Percentiles rank a stretch among this genome's conserved stretches.
phyloP scores from a whole-genome alignment of 202 grass and related monocot species.

The Carex arenaria region DNA sequence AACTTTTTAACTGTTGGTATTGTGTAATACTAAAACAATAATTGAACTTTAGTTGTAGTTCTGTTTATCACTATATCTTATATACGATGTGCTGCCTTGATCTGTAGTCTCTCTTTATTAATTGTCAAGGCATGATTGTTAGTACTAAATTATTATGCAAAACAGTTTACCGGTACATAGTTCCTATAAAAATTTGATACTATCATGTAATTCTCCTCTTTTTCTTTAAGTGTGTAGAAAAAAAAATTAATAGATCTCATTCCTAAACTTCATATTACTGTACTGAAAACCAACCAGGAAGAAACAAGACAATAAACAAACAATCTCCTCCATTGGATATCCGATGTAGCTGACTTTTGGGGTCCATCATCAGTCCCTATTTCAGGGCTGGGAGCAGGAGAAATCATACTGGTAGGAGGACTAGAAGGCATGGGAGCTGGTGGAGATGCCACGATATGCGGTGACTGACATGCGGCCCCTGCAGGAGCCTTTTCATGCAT shows the following conservation, averaged over 20 bases:
- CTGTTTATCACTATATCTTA: not conserved
- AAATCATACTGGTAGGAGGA: slow-evolving; percentile 21
- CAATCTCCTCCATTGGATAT: slow-evolving; percentile 17
- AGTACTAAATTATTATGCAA: slow-evolving; percentile 2
- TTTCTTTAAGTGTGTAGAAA: not conserved
- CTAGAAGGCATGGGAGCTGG: slow-evolving; percentile 31
- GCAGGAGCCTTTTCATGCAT: slow-evolving; percentile 21
- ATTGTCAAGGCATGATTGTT: not conserved
- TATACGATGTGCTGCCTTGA: not conserved
- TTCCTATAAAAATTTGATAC: not conserved
- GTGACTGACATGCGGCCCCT: slow-evolving; percentile 13
- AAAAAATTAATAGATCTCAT: not conserved
- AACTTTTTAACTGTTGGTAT: slow-evolving; percentile 1
- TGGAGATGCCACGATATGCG: slow-evolving; percentile 11
- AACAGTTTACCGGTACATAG: slow-evolving; percentile 8
- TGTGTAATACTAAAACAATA: slow-evolving; percentile 15
- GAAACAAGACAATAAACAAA: slow-evolving; percentile 21
- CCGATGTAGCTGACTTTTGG: slow-evolving; percentile 31
- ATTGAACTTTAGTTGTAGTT: slow-evolving; percentile 9
- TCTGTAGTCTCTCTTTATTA: not conserved
- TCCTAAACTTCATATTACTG: slow-evolving; percentile 15
- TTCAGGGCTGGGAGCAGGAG: slow-evolving; percentile 27
- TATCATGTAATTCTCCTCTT: not conserved
- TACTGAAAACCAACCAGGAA: slow-evolving; percentile 31
- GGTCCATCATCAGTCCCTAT: slow-evolving; percentile 27